Evolutionary conservation across 2,329 filamentous ascomycete genomes (phyloP), one percentile per base, ranked within the genome.

Genomic region (Curvularia hawaiiensis): DNA sequence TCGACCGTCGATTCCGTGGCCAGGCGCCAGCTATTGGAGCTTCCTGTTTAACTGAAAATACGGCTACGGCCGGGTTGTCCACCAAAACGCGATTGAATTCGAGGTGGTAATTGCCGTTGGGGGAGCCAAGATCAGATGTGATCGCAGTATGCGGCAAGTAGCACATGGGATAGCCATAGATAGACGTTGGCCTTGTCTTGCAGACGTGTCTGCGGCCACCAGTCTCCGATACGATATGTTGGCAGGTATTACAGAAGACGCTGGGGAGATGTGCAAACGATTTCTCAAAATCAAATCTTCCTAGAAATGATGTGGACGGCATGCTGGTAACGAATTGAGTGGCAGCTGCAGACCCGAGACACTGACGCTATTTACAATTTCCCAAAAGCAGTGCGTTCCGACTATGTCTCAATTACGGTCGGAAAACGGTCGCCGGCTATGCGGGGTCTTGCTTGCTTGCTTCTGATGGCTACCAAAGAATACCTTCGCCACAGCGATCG

Each of bases 61-160:
- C 57, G 3, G 57, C 60, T n/a, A 62, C 46, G n/a, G 44, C 38
- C 14, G 60, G 52, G 18, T 62, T 51, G 40, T 60, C 60, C 6
- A 49, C n/a, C 18, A 62, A 41, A 16, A 62, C 54, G 18, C 52
- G 57, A 22, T 56, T 62, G 35, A 62, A 60, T 22, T 38, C 46
- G 14, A 62, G 38, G 12, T 43, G 48, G 24, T 49, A 52, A 9
- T 30, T 52, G 14, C 49, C 51, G 12, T 58, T 11, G 10, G 47
- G 33, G 18, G 26, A 51, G 3, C 57, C 57, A 30, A 62, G 57
- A 26, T 62, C 47, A n/a, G 53, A 57, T 16, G 41, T 54, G 30
- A 60, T 49, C n/a, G 50, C 12, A 3, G 60, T 62, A 22, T 60
- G 57, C 18, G 60, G 57, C 18, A 62, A n/a, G 30, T 56, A 52